These are phyloP conservation scores for Mycocentrospora acerina DNA, from an alignment of 2,329 filamentous ascomycete species.

Conservation along the genomic window DNA sequence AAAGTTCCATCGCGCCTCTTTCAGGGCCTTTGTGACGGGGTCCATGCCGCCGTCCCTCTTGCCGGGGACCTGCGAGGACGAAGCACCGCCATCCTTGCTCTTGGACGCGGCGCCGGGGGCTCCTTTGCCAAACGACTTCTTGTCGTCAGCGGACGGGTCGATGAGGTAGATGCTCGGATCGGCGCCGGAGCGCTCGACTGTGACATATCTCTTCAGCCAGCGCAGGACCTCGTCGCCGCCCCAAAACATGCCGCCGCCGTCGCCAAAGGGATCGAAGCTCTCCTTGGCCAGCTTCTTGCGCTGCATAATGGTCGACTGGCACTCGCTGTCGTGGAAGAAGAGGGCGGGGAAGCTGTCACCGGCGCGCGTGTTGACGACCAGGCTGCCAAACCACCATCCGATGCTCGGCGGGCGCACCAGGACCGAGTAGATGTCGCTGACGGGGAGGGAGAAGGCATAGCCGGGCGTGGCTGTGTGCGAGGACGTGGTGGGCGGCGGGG, in stretches of 20 bases:
- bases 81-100: slow-evolving; percentile 30
- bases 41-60: slow-evolving; percentile 77
- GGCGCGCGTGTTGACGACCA: slow-evolving; percentile 87
- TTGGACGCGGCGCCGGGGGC: slow-evolving; percentile 47
- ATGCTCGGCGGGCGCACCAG: slow-evolving; percentile 87
- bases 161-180: slow-evolving; percentile 91
- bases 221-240: slow-evolving; percentile 92
- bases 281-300: slow-evolving; percentile 83
- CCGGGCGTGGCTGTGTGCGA: slow-evolving; percentile 70
- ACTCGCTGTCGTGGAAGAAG: slow-evolving; percentile 98
- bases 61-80: slow-evolving; percentile 24
- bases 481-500: slow-evolving; percentile 83
- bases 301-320: slow-evolving; percentile 90
- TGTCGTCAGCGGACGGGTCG: slow-evolving; percentile 83
- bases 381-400: slow-evolving; percentile 97
- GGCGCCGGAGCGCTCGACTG: slow-evolving; percentile 77
- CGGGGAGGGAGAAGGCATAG: slow-evolving; percentile 88
- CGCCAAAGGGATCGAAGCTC: slow-evolving; percentile 86
- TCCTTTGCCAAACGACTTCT: slow-evolving; percentile 72
- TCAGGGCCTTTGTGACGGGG: slow-evolving; percentile 87
- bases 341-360: slow-evolving; percentile 93
- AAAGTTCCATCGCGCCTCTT: slow-evolving; percentile 94
- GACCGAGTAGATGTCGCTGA: slow-evolving; percentile 87
- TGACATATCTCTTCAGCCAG: slow-evolving; percentile 84
- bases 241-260: slow-evolving; percentile 89